phyloP scores from a whole-genome alignment of 2,329 filamentous ascomycete genomes.

The Lasiodiplodia sp. region DNA sequence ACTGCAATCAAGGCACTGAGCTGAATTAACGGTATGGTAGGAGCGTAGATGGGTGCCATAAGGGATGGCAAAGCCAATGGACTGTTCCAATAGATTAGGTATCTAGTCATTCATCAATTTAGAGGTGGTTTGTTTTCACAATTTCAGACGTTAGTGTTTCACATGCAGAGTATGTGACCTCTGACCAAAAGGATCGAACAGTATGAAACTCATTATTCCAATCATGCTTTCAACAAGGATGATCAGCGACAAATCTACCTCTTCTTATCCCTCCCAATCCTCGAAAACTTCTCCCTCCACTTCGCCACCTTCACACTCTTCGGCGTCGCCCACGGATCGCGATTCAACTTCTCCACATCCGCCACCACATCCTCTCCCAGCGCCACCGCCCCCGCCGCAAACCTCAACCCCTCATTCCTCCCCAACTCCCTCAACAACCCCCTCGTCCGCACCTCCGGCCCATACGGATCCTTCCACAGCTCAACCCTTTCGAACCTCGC shows the following conservation, averaged over 20 bases:
- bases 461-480: background rate
- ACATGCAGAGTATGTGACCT: too few species aligned
- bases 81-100: too few species aligned
- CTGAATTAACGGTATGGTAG: too few species aligned
- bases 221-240: too few species aligned
- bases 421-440: background rate
- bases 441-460: background rate
- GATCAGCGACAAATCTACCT: background rate
- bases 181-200: too few species aligned
- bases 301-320: background rate
- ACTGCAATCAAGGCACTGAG: constrained; percentile 33
- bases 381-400: background rate
- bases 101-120: too few species aligned
- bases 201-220: too few species aligned
- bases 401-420: background rate
- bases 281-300: constrained; percentile 12
- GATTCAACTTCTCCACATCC: constrained; percentile 18
- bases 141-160: too few species aligned
- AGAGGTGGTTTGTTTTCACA: too few species aligned
- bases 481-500: background rate
- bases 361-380: background rate
- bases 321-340: constrained; percentile 6
- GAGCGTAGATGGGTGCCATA: too few species aligned
- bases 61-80: too few species aligned
- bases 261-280: background rate